phyloP scores from a whole-genome alignment of 2,329 filamentous ascomycete species.

The Didymella sp. region DNA sequence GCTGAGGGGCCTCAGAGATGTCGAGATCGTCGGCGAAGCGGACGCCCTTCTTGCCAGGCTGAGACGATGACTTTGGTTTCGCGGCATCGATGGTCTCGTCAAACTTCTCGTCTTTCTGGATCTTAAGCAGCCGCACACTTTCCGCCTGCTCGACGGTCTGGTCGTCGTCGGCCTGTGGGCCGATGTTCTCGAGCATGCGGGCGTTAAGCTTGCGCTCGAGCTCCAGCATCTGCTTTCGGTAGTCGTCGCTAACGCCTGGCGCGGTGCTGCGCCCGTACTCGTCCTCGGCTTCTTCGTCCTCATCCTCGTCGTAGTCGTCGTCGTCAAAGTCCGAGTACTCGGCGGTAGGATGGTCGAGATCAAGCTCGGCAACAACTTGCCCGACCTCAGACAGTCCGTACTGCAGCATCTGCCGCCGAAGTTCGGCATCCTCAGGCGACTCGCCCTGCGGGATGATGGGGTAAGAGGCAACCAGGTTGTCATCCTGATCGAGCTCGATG shows the following conservation, averaged over 20 bases:
- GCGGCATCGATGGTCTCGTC: slow-evolving; percentile 28
- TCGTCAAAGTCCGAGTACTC: slow-evolving; percentile 61
- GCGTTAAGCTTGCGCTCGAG: slow-evolving; percentile 78
- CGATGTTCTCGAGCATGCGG: slow-evolving; percentile 64
- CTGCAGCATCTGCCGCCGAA: slow-evolving; percentile 87
- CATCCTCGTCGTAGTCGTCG: slow-evolving; percentile 53
- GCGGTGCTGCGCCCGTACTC: slow-evolving; percentile 76
- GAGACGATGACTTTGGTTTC: slow-evolving; percentile 9
- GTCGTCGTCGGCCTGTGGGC: slow-evolving; percentile 53
- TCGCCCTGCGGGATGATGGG: slow-evolving; percentile 76
- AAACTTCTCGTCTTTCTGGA: slow-evolving; percentile 51
- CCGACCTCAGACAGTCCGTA: slow-evolving; percentile 90
- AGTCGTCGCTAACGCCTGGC: slow-evolving; percentile 73
- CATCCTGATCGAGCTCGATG: slow-evolving; percentile 54
- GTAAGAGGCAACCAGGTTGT: slow-evolving; percentile 49
- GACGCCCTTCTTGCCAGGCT: slow-evolving; percentile 68
- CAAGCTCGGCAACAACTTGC: slow-evolving; percentile 88
- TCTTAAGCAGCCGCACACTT: slow-evolving; percentile 64
- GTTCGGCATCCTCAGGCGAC: slow-evolving; percentile 76
- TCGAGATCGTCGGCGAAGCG: slow-evolving; percentile 80
- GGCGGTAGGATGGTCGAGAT: slow-evolving; percentile 71
- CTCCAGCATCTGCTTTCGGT: slow-evolving; percentile 82
- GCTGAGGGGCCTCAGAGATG: slow-evolving; percentile 61
- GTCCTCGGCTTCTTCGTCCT: slow-evolving; percentile 73
- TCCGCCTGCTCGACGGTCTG: slow-evolving; percentile 57